A percentile compares a stretch with the other conserved stretches of the same genome.
Evolutionary conservation across 75 land plant genomes (phyloP).

Genomic region (Isoetes taiwanensis): DNA sequence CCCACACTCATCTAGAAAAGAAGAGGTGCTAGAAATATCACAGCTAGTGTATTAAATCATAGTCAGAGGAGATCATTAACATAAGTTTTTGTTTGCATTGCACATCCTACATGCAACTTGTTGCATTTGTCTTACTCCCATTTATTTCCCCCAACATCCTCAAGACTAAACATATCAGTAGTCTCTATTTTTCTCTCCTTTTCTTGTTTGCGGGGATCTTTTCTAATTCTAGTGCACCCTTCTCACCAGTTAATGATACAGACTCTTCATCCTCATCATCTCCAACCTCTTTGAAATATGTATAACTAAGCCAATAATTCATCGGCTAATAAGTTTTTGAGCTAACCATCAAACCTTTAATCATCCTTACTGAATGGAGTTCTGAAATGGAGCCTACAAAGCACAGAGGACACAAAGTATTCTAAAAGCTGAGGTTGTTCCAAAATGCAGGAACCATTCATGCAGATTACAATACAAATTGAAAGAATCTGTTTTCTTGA

Average conservation of each 20-base stretch:
- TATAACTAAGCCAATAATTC: slow-evolving; percentile 32
- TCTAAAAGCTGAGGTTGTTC: slow-evolving; percentile 60
- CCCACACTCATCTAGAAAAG: no score
- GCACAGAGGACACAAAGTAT: slow-evolving; percentile 73
- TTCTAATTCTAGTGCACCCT: slow-evolving; percentile 34
- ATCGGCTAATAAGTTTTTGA: neutral
- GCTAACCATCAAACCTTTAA: neutral
- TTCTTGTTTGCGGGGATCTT: slow-evolving; percentile 35
- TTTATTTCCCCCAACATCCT: slow-evolving; percentile 13
- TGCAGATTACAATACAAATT: slow-evolving; percentile 74
- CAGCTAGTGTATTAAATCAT: no score
- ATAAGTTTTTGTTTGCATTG: no score
- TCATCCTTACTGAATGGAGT: slow-evolving; percentile 45
- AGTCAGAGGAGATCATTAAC: no score
- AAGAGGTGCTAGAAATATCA: no score
- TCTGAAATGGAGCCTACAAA: slow-evolving; percentile 94
- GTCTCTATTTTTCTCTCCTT: slow-evolving; percentile 25
- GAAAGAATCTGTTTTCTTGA: slow-evolving; percentile 69
- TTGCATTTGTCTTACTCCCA: no score
- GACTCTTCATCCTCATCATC: slow-evolving; percentile 62
- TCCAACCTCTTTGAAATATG: slow-evolving; percentile 51
- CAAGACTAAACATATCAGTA: slow-evolving; percentile 28
- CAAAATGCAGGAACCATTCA: slow-evolving; percentile 91
- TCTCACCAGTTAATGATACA: slow-evolving; percentile 39
- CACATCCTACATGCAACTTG: no score